Percentiles rank a stretch among this genome's conserved stretches.
phyloP scores from a whole-genome alignment of 768 basidiomycete genomes.

The Lentinula detonsa region DNA sequence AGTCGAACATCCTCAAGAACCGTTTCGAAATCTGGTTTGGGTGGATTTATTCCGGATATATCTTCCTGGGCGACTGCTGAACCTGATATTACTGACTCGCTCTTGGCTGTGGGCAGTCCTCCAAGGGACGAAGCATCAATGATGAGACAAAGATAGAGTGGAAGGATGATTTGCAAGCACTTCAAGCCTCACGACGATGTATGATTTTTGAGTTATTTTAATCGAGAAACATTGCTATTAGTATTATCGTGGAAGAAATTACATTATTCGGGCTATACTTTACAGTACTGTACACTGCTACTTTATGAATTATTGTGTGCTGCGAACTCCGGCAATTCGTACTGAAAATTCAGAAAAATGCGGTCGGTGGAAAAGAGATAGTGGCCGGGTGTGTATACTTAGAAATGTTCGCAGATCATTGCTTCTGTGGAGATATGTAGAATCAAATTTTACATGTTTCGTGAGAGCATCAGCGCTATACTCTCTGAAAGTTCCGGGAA shows the following conservation, averaged over 20 bases:
- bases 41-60: constrained; percentile 16
- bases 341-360: no score
- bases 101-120: constrained; percentile 4
- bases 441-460: neutral
- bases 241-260: no score
- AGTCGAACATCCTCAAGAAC: constrained; percentile 6
- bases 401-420: neutral
- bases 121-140: constrained; percentile 1
- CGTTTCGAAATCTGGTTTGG: constrained; percentile 9
- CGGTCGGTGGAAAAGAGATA: neutral
- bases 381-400: neutral
- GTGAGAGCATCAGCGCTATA: neutral
- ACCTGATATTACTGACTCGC: neutral
- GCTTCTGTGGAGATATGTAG: neutral
- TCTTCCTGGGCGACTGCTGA: constrained; percentile 25
- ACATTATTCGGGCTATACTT: neutral
- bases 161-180: neutral
- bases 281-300: neutral
- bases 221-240: neutral
- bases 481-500: neutral
- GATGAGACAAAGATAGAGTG: neutral
- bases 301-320: neutral
- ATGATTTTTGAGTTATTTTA: neutral
- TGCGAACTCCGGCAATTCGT: no score
- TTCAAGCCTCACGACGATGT: neutral